These are phyloP conservation scores for Seiridium cupressi DNA, from an alignment of 2,329 filamentous ascomycete genomes.

Conservation along the genomic window DNA sequence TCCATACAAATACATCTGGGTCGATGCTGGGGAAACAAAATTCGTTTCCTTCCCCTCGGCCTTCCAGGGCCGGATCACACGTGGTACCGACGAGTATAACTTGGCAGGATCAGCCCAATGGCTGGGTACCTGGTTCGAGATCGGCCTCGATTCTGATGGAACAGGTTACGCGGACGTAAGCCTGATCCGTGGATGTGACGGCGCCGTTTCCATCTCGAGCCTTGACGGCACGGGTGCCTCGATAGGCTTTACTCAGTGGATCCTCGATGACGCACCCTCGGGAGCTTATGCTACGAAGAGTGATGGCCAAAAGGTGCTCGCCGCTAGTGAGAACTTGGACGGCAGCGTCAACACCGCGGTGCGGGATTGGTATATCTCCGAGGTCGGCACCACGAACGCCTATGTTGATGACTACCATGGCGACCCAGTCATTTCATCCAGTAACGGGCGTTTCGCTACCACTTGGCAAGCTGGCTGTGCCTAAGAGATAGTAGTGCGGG, in stretches of 20 bases:
- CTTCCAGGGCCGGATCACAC: conserved; percentile 24
- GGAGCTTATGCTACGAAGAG: conserved; percentile 16
- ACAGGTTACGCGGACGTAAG: conserved; percentile 24
- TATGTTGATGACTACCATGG: conserved; percentile 24
- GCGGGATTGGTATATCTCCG: conserved; percentile 18
- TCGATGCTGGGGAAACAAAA: conserved; percentile 16
- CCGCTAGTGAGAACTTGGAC: conserved; percentile 16
- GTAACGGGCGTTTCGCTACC: conserved; percentile 4
- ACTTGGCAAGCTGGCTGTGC: background rate
- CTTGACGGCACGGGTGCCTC: conserved; percentile 18
- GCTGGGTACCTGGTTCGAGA: conserved; percentile 25
- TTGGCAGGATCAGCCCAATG: conserved; percentile 19
- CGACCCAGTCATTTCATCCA: conserved; percentile 20
- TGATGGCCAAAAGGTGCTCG: conserved; percentile 19
- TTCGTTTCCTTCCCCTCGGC: conserved; percentile 22
- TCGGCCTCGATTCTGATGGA: conserved; percentile 16
- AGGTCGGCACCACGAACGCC: conserved; percentile 20
- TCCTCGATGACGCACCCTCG: conserved; percentile 20
- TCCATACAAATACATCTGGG: conserved; percentile 25
- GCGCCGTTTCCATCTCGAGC: conserved; percentile 17
- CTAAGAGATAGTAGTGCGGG: background rate
- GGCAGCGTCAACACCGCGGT: conserved; percentile 15
- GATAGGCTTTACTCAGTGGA: conserved; percentile 21
- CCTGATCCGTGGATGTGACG: conserved; percentile 26
- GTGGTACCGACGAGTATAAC: conserved; percentile 22